A percentile compares a stretch with the other conserved stretches of the same genome.
phyloP scores from a whole-genome alignment of 192 early-diverging fungal species.

The Chytriomyces sp. region DNA sequence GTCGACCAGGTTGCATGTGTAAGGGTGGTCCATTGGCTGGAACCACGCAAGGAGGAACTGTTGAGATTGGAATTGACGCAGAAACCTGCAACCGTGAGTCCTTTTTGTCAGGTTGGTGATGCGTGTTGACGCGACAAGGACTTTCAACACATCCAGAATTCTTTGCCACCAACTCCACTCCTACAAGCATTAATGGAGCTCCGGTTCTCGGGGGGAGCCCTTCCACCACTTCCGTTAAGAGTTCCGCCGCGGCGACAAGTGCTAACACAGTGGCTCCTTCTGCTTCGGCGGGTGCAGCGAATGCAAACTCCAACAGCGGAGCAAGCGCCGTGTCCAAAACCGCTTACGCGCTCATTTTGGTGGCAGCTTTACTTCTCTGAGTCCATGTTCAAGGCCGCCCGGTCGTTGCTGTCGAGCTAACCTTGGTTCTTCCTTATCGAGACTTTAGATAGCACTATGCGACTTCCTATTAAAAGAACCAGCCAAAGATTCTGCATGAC shows the following conservation, averaged over 20 bases:
- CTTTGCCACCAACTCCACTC: constrained; percentile 17
- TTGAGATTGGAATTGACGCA: not conserved
- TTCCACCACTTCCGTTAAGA: not conserved
- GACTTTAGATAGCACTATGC: no score
- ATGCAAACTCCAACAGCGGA: not conserved
- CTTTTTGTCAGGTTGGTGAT: no score
- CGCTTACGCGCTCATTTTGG: not conserved
- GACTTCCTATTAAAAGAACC: no score
- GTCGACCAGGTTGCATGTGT: constrained; percentile 2
- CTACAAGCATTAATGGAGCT: not conserved
- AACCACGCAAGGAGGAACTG: not conserved
- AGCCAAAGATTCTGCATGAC: no score
- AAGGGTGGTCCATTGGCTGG: not conserved
- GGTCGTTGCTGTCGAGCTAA: no score
- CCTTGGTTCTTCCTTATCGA: no score
- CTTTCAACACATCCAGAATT: not conserved
- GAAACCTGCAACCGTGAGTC: not conserved
- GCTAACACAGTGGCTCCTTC: not conserved
- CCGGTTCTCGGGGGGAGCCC: not conserved
- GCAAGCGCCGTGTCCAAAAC: not conserved
- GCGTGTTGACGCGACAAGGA: not conserved
- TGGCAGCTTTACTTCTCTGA: not conserved
- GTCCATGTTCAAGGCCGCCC: no score
- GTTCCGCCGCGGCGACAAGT: not conserved
- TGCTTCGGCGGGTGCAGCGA: not conserved